Conservation (phyloP, 495 filamentous ascomycete genomes). For the Monascus purpureus region DNA sequence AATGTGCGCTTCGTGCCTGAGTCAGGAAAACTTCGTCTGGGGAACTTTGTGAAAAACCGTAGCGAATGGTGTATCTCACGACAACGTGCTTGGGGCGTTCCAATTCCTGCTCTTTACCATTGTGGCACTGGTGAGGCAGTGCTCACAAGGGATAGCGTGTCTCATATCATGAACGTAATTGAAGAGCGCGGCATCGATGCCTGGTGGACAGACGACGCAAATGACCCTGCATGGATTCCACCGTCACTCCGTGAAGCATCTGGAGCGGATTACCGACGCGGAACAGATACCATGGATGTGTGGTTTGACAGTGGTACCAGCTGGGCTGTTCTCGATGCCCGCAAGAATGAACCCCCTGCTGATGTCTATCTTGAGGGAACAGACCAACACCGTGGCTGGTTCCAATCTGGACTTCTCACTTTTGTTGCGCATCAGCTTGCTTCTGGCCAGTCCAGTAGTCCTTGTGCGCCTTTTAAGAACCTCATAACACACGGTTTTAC, state of each 20-base stretch:
- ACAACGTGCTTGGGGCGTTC: conserved; percentile 91
- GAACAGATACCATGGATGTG: conserved; percentile 97
- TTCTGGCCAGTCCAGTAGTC: conserved; percentile 18
- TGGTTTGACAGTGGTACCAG: conserved; percentile 98
- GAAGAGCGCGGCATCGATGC: conserved; percentile 66
- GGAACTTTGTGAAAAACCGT: conserved; percentile 71
- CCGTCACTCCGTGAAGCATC: conserved; percentile 32
- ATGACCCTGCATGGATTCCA: conserved; percentile 64
- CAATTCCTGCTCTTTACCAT: conserved; percentile 83
- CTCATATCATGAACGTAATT: conserved; percentile 72
- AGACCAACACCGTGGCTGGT: conserved; percentile 97
- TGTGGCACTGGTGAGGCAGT: conserved; percentile 50
- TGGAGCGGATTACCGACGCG: conserved; percentile 44
- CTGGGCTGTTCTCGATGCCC: conserved; percentile 51
- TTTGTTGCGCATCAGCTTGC: conserved; percentile 48
- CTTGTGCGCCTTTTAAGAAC: conserved; percentile 58
- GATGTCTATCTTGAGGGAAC: conserved; percentile 90
- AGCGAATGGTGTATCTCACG: conserved; percentile 99
- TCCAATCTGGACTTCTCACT: conserved; percentile 96
- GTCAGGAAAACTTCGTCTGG: conserved; percentile 53
- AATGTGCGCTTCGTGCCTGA: conserved; percentile 68
- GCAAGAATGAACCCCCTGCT: conserved; percentile 38
- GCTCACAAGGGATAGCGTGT: conserved; percentile 62
- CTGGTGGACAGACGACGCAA: conserved; percentile 77
- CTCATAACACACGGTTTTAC: conserved; percentile 94